phyloP scores from a whole-genome alignment of 2,329 filamentous ascomycete species.

The Colletotrichum nymphaeae region DNA sequence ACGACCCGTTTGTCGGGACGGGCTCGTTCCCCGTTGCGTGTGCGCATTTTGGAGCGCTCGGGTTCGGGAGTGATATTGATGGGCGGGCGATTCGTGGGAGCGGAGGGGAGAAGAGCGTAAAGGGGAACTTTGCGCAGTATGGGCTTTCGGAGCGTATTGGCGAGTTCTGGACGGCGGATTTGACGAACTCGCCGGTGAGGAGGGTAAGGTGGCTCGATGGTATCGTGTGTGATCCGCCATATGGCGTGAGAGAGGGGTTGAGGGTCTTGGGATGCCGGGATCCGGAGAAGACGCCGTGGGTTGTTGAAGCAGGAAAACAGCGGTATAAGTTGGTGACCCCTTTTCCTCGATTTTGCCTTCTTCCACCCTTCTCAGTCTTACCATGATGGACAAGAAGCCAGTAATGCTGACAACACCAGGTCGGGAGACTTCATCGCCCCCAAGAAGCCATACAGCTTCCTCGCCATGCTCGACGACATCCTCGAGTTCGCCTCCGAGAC shows the following conservation, averaged over 20 bases:
- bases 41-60: constrained; percentile 87
- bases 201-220: constrained; percentile 77
- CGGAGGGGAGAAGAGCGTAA: constrained; percentile 60
- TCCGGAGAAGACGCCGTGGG: constrained; percentile 66
- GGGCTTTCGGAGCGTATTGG: constrained; percentile 73
- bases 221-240: constrained; percentile 95
- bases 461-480: constrained; percentile 90
- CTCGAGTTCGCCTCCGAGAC: constrained; percentile 82
- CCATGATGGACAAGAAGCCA: background rate
- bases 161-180: constrained; percentile 85
- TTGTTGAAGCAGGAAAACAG: constrained; percentile 76
- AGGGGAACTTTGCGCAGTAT: constrained; percentile 88
- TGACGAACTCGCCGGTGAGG: constrained; percentile 86
- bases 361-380: background rate
- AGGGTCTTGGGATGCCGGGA: constrained; percentile 86
- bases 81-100: constrained; percentile 86
- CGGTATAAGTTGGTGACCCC: constrained; percentile 70
- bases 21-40: constrained; percentile 93
- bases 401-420: constrained; percentile 48
- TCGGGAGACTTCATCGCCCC: constrained; percentile 81
- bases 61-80: constrained; percentile 93
- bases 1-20: constrained; percentile 95
- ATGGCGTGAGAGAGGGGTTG: constrained; percentile 92
- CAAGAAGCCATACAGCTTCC: constrained; percentile 92
- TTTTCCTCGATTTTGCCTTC: constrained; percentile 35